These are phyloP conservation scores for Crinitomyces ghanaensis DNA, from an alignment of 805 yeast genomes.

Conservation along the genomic window DNA sequence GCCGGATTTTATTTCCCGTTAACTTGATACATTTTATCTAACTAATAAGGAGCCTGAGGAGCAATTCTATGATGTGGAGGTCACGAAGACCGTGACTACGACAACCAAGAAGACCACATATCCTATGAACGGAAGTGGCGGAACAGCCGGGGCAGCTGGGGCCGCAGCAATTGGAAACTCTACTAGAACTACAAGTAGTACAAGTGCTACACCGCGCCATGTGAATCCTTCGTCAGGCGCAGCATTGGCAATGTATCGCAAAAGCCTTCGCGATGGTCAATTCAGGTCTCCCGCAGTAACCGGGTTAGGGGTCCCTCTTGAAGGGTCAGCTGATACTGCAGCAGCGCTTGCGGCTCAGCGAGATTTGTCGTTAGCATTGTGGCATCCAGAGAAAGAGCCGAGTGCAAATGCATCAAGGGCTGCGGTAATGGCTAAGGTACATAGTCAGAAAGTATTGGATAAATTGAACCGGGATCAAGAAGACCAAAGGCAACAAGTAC, in stretches of 20 bases:
- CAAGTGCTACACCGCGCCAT: not conserved
- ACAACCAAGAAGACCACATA: too few relatives aligned
- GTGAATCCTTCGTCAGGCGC: conserved; percentile 16
- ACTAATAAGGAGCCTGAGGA: too few relatives aligned
- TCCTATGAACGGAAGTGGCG: too few relatives aligned
- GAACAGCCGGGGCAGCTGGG: too few relatives aligned
- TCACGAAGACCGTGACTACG: too few relatives aligned
- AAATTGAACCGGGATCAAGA: too few relatives aligned
- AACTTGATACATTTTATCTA: too few relatives aligned
- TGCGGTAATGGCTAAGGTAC: conserved; percentile 23
- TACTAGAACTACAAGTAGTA: not conserved
- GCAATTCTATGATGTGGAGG: too few relatives aligned
- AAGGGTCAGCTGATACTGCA: conserved; percentile 22
- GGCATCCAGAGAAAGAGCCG: conserved; percentile 22
- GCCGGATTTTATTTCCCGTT: too few relatives aligned
- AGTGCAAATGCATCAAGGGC: conserved; percentile 21
- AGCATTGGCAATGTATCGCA: conserved; percentile 26
- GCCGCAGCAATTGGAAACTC: too few relatives aligned
- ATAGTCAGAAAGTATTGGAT: too few relatives aligned
- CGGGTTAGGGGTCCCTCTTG: conserved; percentile 25
- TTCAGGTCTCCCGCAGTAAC: conserved; percentile 27
- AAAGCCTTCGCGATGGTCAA: conserved; percentile 25
- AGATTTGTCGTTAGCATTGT: conserved; percentile 25
- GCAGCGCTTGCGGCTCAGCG: conserved; percentile 25
- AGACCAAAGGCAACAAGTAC: too few relatives aligned